A percentile compares a stretch with the other conserved stretches of the same genome.
Evolutionary conservation across 1,139 yeast genomes (phyloP).

Genomic region (Citeromyces siamensis): DNA sequence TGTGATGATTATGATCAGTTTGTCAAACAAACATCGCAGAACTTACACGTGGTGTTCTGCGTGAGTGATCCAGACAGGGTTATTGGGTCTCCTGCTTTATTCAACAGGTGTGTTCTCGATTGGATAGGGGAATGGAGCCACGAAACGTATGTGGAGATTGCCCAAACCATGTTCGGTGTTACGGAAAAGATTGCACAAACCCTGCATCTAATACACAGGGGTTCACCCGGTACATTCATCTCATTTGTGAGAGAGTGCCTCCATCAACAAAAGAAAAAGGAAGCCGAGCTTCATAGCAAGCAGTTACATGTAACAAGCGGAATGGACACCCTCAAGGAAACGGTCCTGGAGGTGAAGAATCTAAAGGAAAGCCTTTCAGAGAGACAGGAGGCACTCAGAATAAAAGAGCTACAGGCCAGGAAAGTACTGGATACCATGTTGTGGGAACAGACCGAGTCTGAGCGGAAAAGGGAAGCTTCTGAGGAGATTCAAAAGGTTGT

Average conservation of each 20-base stretch:
- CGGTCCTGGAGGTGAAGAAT: slow-evolving; percentile 60
- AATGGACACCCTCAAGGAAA: slow-evolving; percentile 61
- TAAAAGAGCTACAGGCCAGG: slow-evolving; percentile 60
- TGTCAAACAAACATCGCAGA: slow-evolving; percentile 48
- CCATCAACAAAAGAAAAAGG: slow-evolving; percentile 28
- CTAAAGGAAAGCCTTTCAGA: slow-evolving; percentile 40
- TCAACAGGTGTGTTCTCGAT: slow-evolving; percentile 80
- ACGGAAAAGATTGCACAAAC: background rate
- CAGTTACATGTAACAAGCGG: slow-evolving; percentile 71
- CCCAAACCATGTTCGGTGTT: slow-evolving; percentile 9
- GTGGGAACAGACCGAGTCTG: slow-evolving; percentile 87
- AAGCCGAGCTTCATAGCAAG: slow-evolving; percentile 40
- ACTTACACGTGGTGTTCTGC: slow-evolving; percentile 77
- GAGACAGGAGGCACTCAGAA: slow-evolving; percentile 35
- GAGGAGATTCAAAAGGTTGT: slow-evolving; percentile 63
- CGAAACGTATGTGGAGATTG: slow-evolving; percentile 24
- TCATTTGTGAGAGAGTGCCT: slow-evolving; percentile 38
- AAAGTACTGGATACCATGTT: slow-evolving; percentile 66
- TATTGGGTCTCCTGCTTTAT: slow-evolving; percentile 78
- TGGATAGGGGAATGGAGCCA: slow-evolving; percentile 81
- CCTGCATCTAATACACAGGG: background rate
- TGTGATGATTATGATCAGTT: slow-evolving; percentile 75
- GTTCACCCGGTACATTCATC: slow-evolving; percentile 48
- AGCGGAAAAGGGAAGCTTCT: slow-evolving; percentile 79
- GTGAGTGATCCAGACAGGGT: slow-evolving; percentile 44